Base-by-base conservation (phyloP, 345 rosid species). In the Acer yangbiense region DNA sequence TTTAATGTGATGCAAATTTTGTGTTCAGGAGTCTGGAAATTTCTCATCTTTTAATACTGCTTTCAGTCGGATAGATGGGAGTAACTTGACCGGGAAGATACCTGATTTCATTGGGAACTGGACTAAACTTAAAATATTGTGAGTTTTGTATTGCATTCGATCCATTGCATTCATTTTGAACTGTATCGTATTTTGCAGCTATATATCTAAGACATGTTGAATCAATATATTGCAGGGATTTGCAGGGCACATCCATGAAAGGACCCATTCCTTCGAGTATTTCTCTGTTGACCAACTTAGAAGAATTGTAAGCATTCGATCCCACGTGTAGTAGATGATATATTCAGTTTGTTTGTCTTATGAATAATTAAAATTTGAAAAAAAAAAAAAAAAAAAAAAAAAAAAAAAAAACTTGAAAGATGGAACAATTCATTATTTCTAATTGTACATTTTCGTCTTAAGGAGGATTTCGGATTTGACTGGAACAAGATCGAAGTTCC, bases 221-320 rank as follows among this genome's bases (percentile, higher is more conserved):
- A 64, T 75, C 5, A 48, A 32, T 32, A 32, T 32, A n/a, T 78
- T 82, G 67, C 82, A 96, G 97, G 65, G 84, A 91, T 85, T 71
- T 91, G 85, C 94, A 96, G 74, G 98, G 99, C 29, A 90, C 97
- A 67, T 86, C 93, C 27, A 79, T 94, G 94, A 88, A 85, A 81
- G 99, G 99, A 43, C 97, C 99, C n/a, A 87, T 96, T 76, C 98
- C 98, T 54, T 68, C 91, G 76, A 57, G 82, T 57, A 76, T 91
- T 68, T 91, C 97, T 52, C 71, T 58, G 74, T 77, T 96, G 80
- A 84, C 11, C 71, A 90, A 80, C 58, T 83, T 94, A 74, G 23
- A 68, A 0, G 79, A 82, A 1, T 61, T 96, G 99, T 96, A 85
- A 88, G 98, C 58, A 74, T n/a, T 58, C 21, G 1, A 39, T 68